A percentile compares a stretch with the other conserved stretches of the same genome.
These are phyloP conservation scores for Ophiocordyceps unilateralis DNA, from an alignment of 2,329 filamentous ascomycete species.

Conservation along the genomic window DNA sequence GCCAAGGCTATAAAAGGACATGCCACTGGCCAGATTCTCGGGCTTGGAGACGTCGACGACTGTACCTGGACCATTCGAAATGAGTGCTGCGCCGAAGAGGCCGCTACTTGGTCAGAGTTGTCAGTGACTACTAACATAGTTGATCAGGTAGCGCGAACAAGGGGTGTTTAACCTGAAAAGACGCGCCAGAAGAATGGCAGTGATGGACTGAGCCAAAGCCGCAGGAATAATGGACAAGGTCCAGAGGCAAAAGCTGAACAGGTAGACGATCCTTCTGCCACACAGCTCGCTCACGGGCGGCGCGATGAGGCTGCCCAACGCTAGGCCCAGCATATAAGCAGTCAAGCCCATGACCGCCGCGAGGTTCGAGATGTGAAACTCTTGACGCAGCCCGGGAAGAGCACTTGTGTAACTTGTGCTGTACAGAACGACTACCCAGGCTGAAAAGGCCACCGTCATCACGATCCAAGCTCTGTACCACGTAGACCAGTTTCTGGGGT, in stretches of 20 bases:
- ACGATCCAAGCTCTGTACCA: neutral
- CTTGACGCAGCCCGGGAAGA: neutral
- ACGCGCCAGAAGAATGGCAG: constrained; percentile 50
- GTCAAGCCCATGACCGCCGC: neutral
- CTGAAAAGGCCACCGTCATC: neutral
- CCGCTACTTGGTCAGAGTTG: constrained; percentile 6
- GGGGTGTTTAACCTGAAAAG: constrained; percentile 44
- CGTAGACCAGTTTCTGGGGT: neutral
- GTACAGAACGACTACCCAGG: neutral
- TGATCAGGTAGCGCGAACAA: neutral
- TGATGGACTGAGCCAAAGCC: constrained; percentile 49
- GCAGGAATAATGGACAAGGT: constrained; percentile 54
- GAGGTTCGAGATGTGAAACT: neutral
- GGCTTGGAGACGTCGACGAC: constrained; percentile 72
- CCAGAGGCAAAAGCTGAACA: constrained; percentile 47
- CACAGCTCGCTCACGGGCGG: neutral
- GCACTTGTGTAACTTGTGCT: neutral
- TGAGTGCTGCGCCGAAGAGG: constrained; percentile 55
- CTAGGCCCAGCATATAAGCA: neutral
- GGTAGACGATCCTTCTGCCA: constrained; percentile 37
- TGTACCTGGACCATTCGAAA: constrained; percentile 68
- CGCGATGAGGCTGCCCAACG: neutral
- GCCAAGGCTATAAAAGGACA: constrained; percentile 54
- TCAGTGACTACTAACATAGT: neutral
- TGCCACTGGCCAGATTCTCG: constrained; percentile 62